Conservation (phyloP, 768 basidiomycete species). For the Agaricus sinodeliciosus region DNA sequence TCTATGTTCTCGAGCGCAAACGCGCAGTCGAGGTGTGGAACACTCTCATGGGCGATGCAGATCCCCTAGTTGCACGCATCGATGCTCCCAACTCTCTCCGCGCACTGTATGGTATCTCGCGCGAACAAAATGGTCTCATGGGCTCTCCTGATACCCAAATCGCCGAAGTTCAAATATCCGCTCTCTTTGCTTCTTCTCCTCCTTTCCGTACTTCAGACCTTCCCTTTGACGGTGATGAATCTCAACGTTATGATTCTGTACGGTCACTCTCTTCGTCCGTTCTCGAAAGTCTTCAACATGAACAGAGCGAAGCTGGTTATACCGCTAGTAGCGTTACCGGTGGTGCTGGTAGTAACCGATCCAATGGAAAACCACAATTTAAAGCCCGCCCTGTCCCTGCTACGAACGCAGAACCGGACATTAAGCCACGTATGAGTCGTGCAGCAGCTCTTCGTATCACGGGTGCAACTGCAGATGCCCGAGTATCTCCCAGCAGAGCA, state of each 20-base stretch:
- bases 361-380: conserved; percentile 47
- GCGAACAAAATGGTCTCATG: conserved; percentile 60
- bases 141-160: conserved; percentile 58
- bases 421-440: conserved; percentile 70
- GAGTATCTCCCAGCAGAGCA: conserved; percentile 29
- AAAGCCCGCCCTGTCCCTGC: conserved; percentile 62
- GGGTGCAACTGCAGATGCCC: conserved; percentile 40
- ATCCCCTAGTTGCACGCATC: conserved; percentile 48
- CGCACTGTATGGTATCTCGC: conserved; percentile 55
- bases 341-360: conserved; percentile 31
- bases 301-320: conserved; percentile 32
- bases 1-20: conserved; percentile 80
- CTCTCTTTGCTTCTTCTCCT: conserved; percentile 78
- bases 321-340: conserved; percentile 36
- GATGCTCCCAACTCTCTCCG: conserved; percentile 63
- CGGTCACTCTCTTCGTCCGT: conserved; percentile 43
- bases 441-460: conserved; percentile 64
- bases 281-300: conserved; percentile 31
- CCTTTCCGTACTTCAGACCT: conserved; percentile 69
- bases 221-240: conserved; percentile 28
- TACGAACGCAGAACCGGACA: conserved; percentile 56
- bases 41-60: conserved; percentile 65
- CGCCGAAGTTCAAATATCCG: conserved; percentile 75
- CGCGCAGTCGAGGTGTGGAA: conserved; percentile 77
- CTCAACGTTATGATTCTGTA: conserved; percentile 28